Conservation (phyloP, 2,329 filamentous ascomycete species). For the Colletotrichum liaoningense region DNA sequence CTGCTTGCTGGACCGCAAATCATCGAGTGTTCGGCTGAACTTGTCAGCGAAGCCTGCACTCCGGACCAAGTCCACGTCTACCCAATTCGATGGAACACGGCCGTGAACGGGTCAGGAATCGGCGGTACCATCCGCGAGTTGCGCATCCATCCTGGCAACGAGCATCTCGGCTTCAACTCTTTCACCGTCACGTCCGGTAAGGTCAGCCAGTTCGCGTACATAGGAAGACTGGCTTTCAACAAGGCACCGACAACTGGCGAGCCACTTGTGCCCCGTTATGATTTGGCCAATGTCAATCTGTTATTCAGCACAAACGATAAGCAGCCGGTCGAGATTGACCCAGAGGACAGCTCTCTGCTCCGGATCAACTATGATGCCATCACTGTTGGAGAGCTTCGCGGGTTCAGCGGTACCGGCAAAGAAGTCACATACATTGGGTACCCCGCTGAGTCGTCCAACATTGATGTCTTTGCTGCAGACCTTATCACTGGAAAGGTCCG, state of each 20-base stretch:
- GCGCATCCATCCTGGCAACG: slow-evolving; percentile 53
- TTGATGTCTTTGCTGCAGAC: slow-evolving; percentile 53
- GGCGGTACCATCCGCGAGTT: slow-evolving; percentile 50
- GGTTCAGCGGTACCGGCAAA: slow-evolving; percentile 50
- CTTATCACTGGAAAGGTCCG: slow-evolving; percentile 49
- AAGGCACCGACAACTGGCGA: slow-evolving; percentile 42
- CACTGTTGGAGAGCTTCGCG: slow-evolving; percentile 52
- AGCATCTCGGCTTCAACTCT: slow-evolving; percentile 52
- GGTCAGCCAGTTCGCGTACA: slow-evolving; percentile 41
- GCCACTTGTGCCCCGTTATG: slow-evolving; percentile 46
- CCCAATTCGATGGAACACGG: slow-evolving; percentile 50
- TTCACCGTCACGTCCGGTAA: slow-evolving; percentile 39
- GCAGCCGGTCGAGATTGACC: slow-evolving; percentile 5
- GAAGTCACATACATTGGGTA: slow-evolving; percentile 51
- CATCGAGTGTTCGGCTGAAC: slow-evolving; percentile 50
- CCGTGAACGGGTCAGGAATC: slow-evolving; percentile 41
- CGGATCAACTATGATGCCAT: slow-evolving; percentile 44
- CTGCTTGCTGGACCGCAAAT: slow-evolving; percentile 47
- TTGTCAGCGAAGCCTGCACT: slow-evolving; percentile 49
- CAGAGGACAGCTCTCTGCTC: slow-evolving; percentile 36
- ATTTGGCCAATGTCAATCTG: slow-evolving; percentile 48
- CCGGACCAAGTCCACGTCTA: slow-evolving; percentile 49
- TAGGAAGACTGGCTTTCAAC: slow-evolving; percentile 51
- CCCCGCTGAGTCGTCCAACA: slow-evolving; percentile 51
- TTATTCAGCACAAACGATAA: slow-evolving; percentile 40